Evolutionary conservation across 441 rosid genomes (phyloP).

Genomic region (Hura crepitans): DNA sequence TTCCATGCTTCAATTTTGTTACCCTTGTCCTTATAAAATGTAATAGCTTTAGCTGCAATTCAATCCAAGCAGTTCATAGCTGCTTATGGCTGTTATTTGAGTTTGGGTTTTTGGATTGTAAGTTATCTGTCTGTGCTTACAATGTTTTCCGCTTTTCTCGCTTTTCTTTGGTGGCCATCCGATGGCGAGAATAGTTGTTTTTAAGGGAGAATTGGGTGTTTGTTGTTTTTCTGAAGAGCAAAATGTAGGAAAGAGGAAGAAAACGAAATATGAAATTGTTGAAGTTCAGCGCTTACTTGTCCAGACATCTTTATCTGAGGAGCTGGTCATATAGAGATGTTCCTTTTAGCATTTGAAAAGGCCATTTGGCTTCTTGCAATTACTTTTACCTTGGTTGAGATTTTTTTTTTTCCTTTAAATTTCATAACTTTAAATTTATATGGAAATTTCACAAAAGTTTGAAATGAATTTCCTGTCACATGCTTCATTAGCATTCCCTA

Average conservation of each 20-base stretch:
- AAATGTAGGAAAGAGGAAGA: neutral
- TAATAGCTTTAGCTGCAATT: neutral
- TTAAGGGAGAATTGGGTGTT: neutral
- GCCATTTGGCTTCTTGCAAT: neutral
- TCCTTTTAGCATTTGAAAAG: neutral
- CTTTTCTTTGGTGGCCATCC: too few relatives aligned
- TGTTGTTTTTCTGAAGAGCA: neutral
- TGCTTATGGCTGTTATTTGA: neutral
- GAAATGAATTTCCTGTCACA: neutral
- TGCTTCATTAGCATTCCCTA: neutral
- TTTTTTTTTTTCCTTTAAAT: neutral
- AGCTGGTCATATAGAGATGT: neutral
- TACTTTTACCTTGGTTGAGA: neutral
- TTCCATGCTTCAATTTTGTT: conserved; percentile 9
- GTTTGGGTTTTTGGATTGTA: neutral
- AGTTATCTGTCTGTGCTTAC: too few relatives aligned
- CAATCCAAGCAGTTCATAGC: neutral
- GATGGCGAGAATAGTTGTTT: neutral
- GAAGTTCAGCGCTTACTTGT: neutral
- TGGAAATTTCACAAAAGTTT: neutral
- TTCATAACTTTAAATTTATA: too few relatives aligned
- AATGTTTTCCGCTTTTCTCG: neutral
- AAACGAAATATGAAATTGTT: neutral
- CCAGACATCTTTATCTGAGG: neutral
- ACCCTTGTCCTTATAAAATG: neutral